phyloP scores from a whole-genome alignment of 176 grass and related monocot genomes.

The Oryza coarctata region DNA sequence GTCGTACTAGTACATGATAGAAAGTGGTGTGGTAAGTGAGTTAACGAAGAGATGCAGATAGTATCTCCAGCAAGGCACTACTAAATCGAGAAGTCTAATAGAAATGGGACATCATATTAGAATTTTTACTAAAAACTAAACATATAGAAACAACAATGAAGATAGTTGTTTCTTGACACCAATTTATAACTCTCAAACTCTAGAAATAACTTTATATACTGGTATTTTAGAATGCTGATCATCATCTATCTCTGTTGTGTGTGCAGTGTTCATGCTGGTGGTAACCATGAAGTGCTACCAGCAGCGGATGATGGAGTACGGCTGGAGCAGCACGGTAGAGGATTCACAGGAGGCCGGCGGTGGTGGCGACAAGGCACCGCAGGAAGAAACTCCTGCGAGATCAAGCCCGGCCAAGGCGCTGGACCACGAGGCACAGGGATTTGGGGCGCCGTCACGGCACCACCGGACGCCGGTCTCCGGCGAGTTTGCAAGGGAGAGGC shows the following conservation, averaged over 20 bases:
- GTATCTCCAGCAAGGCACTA: no score
- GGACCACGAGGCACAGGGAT: neutral
- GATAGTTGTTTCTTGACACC: no score
- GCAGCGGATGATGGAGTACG: conserved; percentile 56
- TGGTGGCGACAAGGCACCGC: neutral
- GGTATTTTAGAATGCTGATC: neutral
- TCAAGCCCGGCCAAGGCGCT: neutral
- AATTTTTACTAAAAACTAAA: neutral
- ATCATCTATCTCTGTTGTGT: neutral
- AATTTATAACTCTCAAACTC: neutral
- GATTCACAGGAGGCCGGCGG: neutral
- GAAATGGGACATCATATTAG: neutral
- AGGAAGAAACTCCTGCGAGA: conserved; percentile 21
- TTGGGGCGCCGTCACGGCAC: conserved; percentile 8
- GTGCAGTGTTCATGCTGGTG: conserved; percentile 80
- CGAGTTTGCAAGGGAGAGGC: conserved; percentile 48
- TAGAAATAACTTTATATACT: neutral
- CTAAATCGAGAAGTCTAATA: neutral
- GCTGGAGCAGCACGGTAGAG: conserved; percentile 43
- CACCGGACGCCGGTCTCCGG: conserved; percentile 20
- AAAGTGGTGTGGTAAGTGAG: no score
- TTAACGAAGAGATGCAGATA: no score
- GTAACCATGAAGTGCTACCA: conserved; percentile 89
- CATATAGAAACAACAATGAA: neutral
- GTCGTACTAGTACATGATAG: no score